Conservation (phyloP, 2,329 filamentous ascomycete genomes). For the Thelonectria rubi region DNA sequence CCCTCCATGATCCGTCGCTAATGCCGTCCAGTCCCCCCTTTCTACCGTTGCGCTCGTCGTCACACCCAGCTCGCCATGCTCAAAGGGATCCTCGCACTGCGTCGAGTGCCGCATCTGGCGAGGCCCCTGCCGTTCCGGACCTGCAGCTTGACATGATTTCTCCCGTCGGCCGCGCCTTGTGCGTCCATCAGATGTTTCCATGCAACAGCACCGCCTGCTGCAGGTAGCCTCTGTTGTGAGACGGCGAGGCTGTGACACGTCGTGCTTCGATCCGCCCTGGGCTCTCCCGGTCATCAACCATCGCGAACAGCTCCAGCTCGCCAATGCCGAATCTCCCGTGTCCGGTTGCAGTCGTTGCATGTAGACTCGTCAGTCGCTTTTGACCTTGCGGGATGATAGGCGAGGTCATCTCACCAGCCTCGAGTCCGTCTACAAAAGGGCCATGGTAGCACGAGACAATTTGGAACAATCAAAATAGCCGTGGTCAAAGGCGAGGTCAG, state of each 20-base stretch:
- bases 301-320: too few species aligned
- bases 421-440: background rate
- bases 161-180: slow-evolving; percentile 17
- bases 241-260: slow-evolving; percentile 13
- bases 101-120: slow-evolving; percentile 26
- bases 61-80: slow-evolving; percentile 2
- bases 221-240: slow-evolving; percentile 34
- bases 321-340: background rate
- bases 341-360: background rate
- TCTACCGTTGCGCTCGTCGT: background rate
- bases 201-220: slow-evolving; percentile 24
- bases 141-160: background rate
- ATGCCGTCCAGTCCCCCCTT: too few species aligned
- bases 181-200: slow-evolving; percentile 13
- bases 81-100: slow-evolving; percentile 9
- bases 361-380: background rate
- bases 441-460: slow-evolving; percentile 16
- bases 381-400: background rate
- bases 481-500: background rate
- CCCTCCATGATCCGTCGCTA: too few species aligned
- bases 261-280: slow-evolving; percentile 3
- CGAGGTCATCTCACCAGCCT: background rate
- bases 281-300: background rate
- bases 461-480: background rate
- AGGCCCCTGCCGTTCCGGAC: background rate